Conservation (phyloP, 148 eudicot species). For the Rhododendron kiyosumense region DNA sequence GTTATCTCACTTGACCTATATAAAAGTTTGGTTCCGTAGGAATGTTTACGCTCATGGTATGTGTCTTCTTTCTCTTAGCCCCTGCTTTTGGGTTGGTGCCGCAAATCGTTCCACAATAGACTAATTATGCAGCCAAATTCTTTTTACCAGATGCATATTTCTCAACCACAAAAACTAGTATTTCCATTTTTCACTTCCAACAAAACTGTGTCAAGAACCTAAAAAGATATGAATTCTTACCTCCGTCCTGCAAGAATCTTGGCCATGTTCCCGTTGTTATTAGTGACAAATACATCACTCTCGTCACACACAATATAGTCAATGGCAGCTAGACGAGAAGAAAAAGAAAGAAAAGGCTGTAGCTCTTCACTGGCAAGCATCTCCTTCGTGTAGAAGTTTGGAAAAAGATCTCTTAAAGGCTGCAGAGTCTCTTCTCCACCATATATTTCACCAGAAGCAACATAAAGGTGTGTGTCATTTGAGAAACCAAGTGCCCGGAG, state of each 20-base stretch:
- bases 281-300: constrained; percentile 93
- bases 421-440: constrained; percentile 87
- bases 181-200: neutral
- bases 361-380: constrained; percentile 70
- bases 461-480: constrained; percentile 76
- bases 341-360: constrained; percentile 61
- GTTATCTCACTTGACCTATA: neutral
- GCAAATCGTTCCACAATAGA: neutral
- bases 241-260: constrained; percentile 96
- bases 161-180: neutral
- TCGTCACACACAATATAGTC: constrained; percentile 93
- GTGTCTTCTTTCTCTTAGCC: neutral
- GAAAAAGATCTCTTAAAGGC: constrained; percentile 85
- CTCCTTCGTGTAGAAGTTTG: constrained; percentile 91
- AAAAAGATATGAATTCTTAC: constrained; percentile 26
- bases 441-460: constrained; percentile 96
- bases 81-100: neutral
- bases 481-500: constrained; percentile 84
- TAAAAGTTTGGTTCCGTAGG: neutral
- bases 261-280: constrained; percentile 98
- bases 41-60: neutral
- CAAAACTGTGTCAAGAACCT: neutral
- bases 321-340: constrained; percentile 97
- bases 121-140: neutral
- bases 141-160: constrained; percentile 3